Conservation (phyloP, 192 early-diverging fungal species). For the Entomortierella beljakovae region DNA sequence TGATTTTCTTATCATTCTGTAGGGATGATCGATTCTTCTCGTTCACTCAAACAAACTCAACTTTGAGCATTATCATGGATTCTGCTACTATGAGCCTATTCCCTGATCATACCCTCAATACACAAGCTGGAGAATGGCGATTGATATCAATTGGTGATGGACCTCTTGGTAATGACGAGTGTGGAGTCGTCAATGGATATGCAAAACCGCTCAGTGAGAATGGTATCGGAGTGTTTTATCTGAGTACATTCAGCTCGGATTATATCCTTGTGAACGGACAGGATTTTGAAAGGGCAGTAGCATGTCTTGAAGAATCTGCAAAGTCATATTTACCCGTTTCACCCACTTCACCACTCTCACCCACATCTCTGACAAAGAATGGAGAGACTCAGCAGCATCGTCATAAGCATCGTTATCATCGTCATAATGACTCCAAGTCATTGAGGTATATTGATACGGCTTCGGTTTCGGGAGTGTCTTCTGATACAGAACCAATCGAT, state of each 20-base stretch:
- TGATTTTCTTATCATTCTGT: not conserved
- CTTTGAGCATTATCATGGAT: constrained; percentile 53
- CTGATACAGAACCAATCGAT: constrained; percentile 15
- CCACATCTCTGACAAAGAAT: too few relatives aligned
- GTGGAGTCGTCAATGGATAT: constrained; percentile 36
- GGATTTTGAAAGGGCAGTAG: constrained; percentile 41
- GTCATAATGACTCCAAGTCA: constrained; percentile 8
- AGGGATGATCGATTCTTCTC: constrained; percentile 49
- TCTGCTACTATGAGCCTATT: constrained; percentile 33
- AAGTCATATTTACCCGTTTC: not conserved
- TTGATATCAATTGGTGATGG: constrained; percentile 49
- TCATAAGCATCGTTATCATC: not conserved
- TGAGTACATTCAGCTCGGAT: constrained; percentile 46
- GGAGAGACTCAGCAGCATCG: too few relatives aligned
- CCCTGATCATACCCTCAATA: constrained; percentile 52
- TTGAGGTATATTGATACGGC: constrained; percentile 28
- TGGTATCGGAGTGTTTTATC: constrained; percentile 40
- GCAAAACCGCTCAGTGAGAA: constrained; percentile 30
- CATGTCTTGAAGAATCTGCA: constrained; percentile 24
- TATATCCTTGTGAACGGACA: constrained; percentile 53
- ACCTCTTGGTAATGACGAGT: constrained; percentile 39
- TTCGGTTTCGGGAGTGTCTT: constrained; percentile 15
- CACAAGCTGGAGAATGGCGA: constrained; percentile 43
- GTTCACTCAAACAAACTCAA: constrained; percentile 47
- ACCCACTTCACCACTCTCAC: not conserved